Percentiles rank a stretch among this genome's conserved stretches.
Conservation (phyloP, 352 stramenopile genomes). For the Phytophthora citricola region DNA sequence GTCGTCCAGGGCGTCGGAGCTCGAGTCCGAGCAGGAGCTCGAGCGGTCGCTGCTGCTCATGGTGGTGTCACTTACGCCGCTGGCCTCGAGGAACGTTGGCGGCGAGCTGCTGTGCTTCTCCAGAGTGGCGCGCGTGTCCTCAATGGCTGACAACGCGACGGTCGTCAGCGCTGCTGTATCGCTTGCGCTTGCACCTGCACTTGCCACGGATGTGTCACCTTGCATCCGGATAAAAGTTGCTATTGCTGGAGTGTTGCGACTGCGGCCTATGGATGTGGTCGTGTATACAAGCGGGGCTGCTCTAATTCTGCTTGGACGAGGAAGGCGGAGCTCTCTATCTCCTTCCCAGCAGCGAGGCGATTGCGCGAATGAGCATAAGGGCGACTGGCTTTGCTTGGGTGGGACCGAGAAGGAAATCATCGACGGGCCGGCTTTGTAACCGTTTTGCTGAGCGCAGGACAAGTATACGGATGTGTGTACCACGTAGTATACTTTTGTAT, state of each 20-base stretch:
- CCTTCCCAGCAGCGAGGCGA: constrained; percentile 27
- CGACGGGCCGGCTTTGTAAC: constrained; percentile 18
- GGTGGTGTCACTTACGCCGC: constrained; percentile 44
- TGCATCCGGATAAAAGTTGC: constrained; percentile 21
- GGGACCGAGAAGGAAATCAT: constrained; percentile 30
- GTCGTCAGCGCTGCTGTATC: constrained; percentile 7
- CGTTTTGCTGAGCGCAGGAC: constrained; percentile 11
- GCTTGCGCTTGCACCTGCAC: constrained; percentile 35
- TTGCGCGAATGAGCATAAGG: constrained; percentile 37
- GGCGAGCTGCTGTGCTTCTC: constrained; percentile 20
- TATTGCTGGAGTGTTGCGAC: neutral
- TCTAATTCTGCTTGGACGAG: neutral
- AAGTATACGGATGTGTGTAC: constrained; percentile 6
- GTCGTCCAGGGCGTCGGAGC: constrained; percentile 40
- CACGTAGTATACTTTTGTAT: neutral
- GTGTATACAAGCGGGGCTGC: neutral
- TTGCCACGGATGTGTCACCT: constrained; percentile 22
- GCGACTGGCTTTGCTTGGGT: constrained; percentile 7
- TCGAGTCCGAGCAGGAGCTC: constrained; percentile 41
- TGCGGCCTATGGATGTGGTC: too few species aligned
- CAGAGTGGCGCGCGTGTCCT: constrained; percentile 13
- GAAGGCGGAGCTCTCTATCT: constrained; percentile 7
- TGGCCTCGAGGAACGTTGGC: constrained; percentile 31
- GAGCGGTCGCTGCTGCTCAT: constrained; percentile 49
- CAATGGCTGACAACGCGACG: constrained; percentile 31